Percentiles rank a stretch among this genome's conserved stretches.
phyloP scores from a whole-genome alignment of 2,329 filamentous ascomycete genomes.

The Phaeophleospora eucalypticola region DNA sequence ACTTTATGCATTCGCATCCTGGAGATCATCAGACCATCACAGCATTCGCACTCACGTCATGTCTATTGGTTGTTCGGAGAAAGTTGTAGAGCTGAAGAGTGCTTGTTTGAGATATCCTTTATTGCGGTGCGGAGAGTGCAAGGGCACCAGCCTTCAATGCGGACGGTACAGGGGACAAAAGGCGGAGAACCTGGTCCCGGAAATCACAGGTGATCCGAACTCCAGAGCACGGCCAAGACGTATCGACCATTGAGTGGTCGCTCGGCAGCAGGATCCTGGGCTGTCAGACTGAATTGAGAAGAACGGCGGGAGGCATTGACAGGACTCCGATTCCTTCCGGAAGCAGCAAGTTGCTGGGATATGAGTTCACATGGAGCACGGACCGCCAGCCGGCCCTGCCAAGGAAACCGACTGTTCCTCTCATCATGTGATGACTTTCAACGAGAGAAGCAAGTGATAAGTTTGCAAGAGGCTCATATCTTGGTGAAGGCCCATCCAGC shows the following conservation, averaged over 20 bases:
- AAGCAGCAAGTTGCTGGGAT: not conserved
- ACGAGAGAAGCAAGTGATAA: too few species aligned
- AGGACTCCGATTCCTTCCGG: not conserved
- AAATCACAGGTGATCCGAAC: too few species aligned
- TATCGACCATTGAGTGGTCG: not conserved
- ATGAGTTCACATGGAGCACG: not conserved
- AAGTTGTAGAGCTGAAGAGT: too few species aligned
- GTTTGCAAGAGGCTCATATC: too few species aligned
- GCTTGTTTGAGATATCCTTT: conserved; percentile 1
- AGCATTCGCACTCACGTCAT: conserved; percentile 1
- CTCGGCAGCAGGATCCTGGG: not conserved
- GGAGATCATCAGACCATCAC: not conserved
- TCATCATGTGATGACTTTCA: too few species aligned
- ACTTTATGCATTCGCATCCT: not conserved
- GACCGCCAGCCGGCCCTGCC: not conserved
- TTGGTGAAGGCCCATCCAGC: not conserved
- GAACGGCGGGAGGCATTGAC: not conserved
- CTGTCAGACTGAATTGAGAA: not conserved
- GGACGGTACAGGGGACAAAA: not conserved
- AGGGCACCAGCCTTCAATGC: not conserved
- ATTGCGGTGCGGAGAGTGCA: conserved; percentile 3
- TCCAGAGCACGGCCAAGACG: too few species aligned
- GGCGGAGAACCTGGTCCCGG: conserved; percentile 3
- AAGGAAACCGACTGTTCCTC: too few species aligned
- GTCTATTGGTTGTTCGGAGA: too few species aligned